Base-by-base conservation (phyloP, 164 flowering plant species). In the Litsea cubeba region DNA sequence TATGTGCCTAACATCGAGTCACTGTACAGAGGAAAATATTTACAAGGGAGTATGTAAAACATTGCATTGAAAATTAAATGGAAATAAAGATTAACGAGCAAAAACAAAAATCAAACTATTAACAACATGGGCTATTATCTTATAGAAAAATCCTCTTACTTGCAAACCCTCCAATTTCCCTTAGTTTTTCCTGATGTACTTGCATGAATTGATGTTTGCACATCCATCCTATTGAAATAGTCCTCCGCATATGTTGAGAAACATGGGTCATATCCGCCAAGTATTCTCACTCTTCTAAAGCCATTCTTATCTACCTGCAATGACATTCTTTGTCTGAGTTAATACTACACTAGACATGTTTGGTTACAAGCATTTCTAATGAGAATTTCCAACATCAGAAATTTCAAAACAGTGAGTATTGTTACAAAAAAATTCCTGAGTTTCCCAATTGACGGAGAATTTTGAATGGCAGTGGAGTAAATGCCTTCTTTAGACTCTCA, bases 241-340 rank as follows among this genome's bases (percentile, higher is more conserved):
- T 75, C 75, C 79, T 85, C 86, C 10, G 87, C 69, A 54, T 88
- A 77, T 15, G 40, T 6, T 2, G 87, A 74, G 64, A 30, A 88
- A 77, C 96, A 91, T 1, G 96, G 96, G 58, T 91, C 89, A 77
- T 88, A 86, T 2, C 91, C 93, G 71, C 87, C 89, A 1, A 73
- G 79, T 23, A 84, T 76, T 76, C 81, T 85, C 79, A 76, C 76
- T 66, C 81, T 82, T 76, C 78, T 78, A 67, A 79, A 65, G 12
- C 50, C 18, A 10, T 15, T 50, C 60, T n/a, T 72, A 22, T 12
- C 46, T 3, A 50, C 23, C 75, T 64, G 46, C 18, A 12, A 17
- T 54, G 20, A 14, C 60, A 54, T 54, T 54, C 20, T 12, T 54
- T 14, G 60, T 54, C 46, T 1, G 3, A 54, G 20, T 54, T 10